Evolutionary conservation across 2,329 filamentous ascomycete species (phyloP), one percentile per base, ranked within the genome.

Genomic region (Escovopsis weberi): DNA sequence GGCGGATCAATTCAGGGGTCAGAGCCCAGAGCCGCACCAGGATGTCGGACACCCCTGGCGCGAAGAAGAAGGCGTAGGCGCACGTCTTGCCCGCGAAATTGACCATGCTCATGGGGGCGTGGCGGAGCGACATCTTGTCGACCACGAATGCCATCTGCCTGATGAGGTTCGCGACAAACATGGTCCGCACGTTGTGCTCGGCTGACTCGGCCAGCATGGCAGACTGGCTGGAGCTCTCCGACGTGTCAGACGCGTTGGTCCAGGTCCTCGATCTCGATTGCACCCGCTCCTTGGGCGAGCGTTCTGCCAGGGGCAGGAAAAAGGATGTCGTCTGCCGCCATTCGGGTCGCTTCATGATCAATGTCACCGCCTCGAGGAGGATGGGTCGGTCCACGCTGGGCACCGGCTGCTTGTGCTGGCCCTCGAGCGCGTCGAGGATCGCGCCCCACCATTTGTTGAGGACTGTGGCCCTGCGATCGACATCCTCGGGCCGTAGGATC

Each of bases 11-110:
- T 44, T 80, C 78, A 4, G 80, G 66, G 2, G 78, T 75, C 18
- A 85, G 69, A 33, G 75, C 77, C 87, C 88, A 94, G 5, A 94
- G 66, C 12, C 86, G 77, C 26, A 89, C 75, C 39, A 94, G 68
- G 40, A 94, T 75, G 54, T 94, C 86, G 7, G 85, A 82, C 43
- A 94, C 75, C 4, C 85, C 85, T 0, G 86, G 85, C 26, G 85
- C 88, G 54, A 94, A 95, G 63, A 89, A 91, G 61, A 94, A 94
- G 28, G 85, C 87, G 59, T 93, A 94, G 2, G 88, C 87, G 55
- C 84, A 89, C 4, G 86, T 85, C 61, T 91, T 93, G 46, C 85
- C 88, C 42, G 85, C 86, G 57, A 94, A 94, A 28, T 82, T 82
- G 45, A 94, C 84, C 45, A 87, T 60, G 51, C 77, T 82, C 18